A percentile compares a stretch with the other conserved stretches of the same genome.
These are phyloP conservation scores for Penicillium canescens DNA, from an alignment of 495 filamentous ascomycete genomes.

Conservation along the genomic window DNA sequence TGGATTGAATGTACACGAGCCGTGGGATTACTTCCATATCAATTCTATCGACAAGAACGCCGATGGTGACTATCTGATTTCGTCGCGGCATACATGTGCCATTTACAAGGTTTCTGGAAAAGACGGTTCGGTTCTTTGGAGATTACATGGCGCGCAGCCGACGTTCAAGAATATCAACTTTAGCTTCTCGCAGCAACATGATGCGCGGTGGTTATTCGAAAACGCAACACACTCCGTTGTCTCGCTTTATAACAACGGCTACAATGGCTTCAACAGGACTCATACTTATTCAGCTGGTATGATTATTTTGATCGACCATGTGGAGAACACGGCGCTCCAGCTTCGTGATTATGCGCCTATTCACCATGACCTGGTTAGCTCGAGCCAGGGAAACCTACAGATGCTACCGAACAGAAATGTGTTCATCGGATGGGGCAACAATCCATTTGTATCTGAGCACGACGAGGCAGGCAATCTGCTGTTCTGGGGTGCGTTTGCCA, in stretches of 20 bases:
- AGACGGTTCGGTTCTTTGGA: constrained; percentile 59
- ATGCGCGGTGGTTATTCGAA: constrained; percentile 57
- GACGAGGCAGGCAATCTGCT: constrained; percentile 53
- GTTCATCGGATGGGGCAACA: constrained; percentile 63
- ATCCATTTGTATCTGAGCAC: constrained; percentile 59
- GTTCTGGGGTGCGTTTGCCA: constrained; percentile 44
- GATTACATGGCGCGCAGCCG: constrained; percentile 51
- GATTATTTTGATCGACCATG: constrained; percentile 57
- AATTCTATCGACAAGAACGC: constrained; percentile 61
- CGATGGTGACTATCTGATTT: constrained; percentile 60
- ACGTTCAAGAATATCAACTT: constrained; percentile 51
- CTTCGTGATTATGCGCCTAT: constrained; percentile 43
- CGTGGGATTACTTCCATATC: constrained; percentile 68
- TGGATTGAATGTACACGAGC: constrained; percentile 40
- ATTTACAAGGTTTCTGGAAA: constrained; percentile 62
- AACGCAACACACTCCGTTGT: constrained; percentile 50
- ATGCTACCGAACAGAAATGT: constrained; percentile 54
- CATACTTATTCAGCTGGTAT: constrained; percentile 55
- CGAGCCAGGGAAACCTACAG: constrained; percentile 63
- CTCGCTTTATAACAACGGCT: constrained; percentile 59
- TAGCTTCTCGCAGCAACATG: constrained; percentile 63
- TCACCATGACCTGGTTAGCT: constrained; percentile 47
- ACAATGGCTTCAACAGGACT: constrained; percentile 49
- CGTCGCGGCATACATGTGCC: constrained; percentile 56
- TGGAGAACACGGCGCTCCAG: constrained; percentile 49